Base-by-base conservation (phyloP, 768 basidiomycete genomes). In the Kwoniella dejecticola region DNA sequence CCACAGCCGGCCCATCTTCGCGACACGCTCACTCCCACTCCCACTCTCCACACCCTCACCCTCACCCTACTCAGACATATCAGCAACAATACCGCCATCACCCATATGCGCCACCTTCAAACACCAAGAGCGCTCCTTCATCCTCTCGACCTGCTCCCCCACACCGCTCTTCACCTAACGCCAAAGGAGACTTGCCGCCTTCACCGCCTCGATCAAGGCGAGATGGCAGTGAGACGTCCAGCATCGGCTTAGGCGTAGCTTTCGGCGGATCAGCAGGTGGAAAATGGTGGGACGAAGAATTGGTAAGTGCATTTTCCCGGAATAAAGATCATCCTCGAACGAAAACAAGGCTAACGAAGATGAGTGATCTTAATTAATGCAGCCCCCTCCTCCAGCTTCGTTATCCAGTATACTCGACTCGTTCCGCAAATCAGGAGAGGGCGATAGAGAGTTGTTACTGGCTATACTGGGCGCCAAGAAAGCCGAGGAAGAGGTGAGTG, bases 401-500 rank as follows among this genome's bases (percentile, higher is more conserved):
- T 82, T 96, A 44, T 85, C 89, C 48, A 91, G 93, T 69, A 92
- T 96, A 42, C 85, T 96, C 24, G 83, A 84, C 38, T 91, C 92
- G 7, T 96, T 94, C 81, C 83, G 85, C 58, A 80, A 86, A 38
- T 89, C 87, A 72, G 93, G 93, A 62, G 90, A 93, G 63, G 92
- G 91, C 42, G 93, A 96, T 82, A 84, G 92, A 23, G 91, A 94
- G 53, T 88, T 94, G 86, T 83, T 96, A 21, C 83, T 95, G 33
- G 85, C 90, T 67, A 89, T 96, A 84, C 82, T 96, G 50, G 91
- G 89, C 62, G 91, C 92, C 73, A 96, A 96, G 82, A 85, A 87
- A 46, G 88, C 93, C 12, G 93, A 96, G 77, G 93, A 96, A 75
- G 89, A 95, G 85, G 91, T 90, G 66, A 41, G 85, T 70, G 48